These are phyloP conservation scores for Chrysanthemum makinoi DNA, from an alignment of 129 eudicot species.

Conservation along the genomic window DNA sequence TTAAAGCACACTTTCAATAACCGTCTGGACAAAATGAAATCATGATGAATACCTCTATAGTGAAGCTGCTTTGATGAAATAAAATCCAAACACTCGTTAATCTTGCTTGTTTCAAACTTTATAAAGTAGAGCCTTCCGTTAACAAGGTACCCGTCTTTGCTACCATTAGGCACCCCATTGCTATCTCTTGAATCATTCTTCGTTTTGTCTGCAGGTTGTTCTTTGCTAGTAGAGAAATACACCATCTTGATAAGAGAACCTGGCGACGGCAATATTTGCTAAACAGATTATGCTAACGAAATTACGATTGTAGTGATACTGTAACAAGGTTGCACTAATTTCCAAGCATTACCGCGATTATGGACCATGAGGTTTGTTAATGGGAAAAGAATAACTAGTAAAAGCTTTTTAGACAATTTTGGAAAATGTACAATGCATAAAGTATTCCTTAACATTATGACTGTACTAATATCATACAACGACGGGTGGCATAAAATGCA, in stretches of 20 bases:
- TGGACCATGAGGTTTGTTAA: too few species aligned
- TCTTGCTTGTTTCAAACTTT: slow-evolving; percentile 82
- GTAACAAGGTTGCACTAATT: too few species aligned
- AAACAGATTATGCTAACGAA: too few species aligned
- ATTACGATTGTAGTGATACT: too few species aligned
- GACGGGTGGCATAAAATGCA: too few species aligned
- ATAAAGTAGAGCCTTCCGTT: slow-evolving; percentile 69
- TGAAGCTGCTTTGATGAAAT: slow-evolving; percentile 66
- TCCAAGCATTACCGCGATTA: too few species aligned
- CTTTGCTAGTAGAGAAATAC: slow-evolving; percentile 56
- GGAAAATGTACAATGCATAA: too few species aligned
- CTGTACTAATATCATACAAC: too few species aligned
- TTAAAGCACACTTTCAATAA: not conserved
- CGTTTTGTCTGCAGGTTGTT: slow-evolving; percentile 23
- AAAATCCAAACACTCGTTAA: slow-evolving; percentile 71
- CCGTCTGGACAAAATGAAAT: not conserved
- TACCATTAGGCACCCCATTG: slow-evolving; percentile 26
- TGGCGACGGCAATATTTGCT: slow-evolving; percentile 21
- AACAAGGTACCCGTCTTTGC: slow-evolving; percentile 24
- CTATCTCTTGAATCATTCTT: slow-evolving; percentile 29
- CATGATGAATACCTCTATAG: slow-evolving; percentile 45
- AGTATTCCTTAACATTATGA: too few species aligned
- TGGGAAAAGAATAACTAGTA: too few species aligned
- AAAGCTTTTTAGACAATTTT: too few species aligned
- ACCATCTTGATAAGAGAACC: slow-evolving; percentile 91